A percentile compares a stretch with the other conserved stretches of the same genome.
Conservation (phyloP, 495 filamentous ascomycete species). For the Evernia prunastri region DNA sequence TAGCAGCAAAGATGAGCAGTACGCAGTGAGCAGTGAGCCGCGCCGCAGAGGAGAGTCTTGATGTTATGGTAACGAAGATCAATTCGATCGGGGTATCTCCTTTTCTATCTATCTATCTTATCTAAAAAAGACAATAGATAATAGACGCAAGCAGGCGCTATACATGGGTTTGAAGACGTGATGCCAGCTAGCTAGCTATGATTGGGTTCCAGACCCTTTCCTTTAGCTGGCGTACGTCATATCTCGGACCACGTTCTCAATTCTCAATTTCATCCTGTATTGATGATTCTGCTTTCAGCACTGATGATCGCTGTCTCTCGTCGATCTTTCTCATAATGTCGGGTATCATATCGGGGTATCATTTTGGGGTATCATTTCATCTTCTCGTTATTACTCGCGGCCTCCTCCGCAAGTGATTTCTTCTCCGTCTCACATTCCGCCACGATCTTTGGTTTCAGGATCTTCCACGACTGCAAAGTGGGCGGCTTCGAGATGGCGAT, state of each 20-base stretch:
- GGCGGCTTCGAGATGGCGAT: conserved; percentile 16
- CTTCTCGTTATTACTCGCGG: neutral
- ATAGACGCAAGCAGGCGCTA: neutral
- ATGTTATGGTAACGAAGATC: too few species aligned
- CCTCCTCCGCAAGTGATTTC: neutral
- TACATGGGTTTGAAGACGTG: neutral
- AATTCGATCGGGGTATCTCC: neutral
- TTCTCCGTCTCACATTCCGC: neutral
- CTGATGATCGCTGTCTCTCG: neutral
- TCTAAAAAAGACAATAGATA: too few species aligned
- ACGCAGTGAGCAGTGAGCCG: too few species aligned
- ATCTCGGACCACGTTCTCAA: neutral
- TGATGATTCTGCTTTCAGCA: neutral
- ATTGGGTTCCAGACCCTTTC: neutral
- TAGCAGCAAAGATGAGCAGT: neutral
- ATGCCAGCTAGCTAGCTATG: neutral
- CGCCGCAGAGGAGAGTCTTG: too few species aligned
- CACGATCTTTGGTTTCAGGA: neutral
- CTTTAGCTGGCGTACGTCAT: neutral
- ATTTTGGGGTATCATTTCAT: too few species aligned
- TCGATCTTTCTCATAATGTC: neutral
- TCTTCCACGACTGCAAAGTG: neutral
- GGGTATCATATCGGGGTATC: too few species aligned
- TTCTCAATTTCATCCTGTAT: neutral
- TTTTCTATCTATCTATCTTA: too few species aligned